Conservation (phyloP, 1,284 basidiomycete genomes). For the Kwoniella shivajii region DNA sequence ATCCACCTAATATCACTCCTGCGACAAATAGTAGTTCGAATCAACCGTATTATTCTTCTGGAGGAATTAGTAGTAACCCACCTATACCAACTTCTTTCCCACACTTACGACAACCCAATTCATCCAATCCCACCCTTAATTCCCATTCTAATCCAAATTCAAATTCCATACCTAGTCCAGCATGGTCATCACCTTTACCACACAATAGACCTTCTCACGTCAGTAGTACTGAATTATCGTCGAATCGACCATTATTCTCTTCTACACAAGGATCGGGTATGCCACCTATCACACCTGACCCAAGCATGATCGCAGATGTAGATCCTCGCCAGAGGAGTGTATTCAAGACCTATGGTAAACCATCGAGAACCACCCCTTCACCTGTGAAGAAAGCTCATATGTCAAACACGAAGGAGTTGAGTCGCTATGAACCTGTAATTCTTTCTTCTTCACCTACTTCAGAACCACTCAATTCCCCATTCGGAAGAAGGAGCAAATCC, state of each 20-base stretch:
- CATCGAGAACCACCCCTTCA: slow-evolving; percentile 3
- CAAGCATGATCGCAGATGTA: background rate
- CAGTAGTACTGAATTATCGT: slow-evolving; percentile 22
- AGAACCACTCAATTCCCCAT: background rate
- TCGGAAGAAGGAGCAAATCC: background rate
- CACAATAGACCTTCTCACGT: slow-evolving; percentile 8
- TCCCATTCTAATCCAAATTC: too few species aligned
- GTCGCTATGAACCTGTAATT: background rate
- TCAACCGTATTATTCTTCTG: slow-evolving; percentile 1
- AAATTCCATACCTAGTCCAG: slow-evolving; percentile 8
- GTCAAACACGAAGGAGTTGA: too few species aligned
- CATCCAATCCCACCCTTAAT: slow-evolving; percentile 6
- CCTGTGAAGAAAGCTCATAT: slow-evolving; percentile 1
- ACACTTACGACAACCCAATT: slow-evolving; percentile 5
- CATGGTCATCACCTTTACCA: slow-evolving; percentile 13
- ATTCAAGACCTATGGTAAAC: slow-evolving; percentile 11
- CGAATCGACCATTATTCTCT: slow-evolving; percentile 33
- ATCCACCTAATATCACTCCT: background rate
- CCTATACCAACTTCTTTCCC: slow-evolving; percentile 14
- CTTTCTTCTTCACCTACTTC: slow-evolving; percentile 7
- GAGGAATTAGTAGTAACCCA: background rate
- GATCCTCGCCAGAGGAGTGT: background rate
- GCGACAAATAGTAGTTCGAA: background rate
- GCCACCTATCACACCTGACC: background rate
- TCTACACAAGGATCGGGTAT: slow-evolving; percentile 29